Evolutionary conservation across 2,329 filamentous ascomycete species (phyloP), one percentile per base, ranked within the genome.

Genomic region (Sclerotinia trifoliorum): DNA sequence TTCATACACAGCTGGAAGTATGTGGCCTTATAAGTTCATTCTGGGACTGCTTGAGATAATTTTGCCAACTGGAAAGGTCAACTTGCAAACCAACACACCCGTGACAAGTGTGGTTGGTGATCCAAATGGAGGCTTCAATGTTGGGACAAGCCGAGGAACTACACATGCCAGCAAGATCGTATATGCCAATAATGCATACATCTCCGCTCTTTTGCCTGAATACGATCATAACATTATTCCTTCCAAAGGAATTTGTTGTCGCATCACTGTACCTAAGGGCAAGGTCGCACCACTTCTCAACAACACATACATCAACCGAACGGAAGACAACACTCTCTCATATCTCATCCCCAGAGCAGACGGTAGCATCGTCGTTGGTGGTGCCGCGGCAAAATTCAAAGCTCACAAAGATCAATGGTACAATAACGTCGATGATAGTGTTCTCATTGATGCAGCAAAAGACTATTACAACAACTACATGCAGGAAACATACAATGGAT

Each of bases 171-270:
- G 79, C 26, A 83, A 82, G 49, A 80, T 91, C 24, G 79, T 91
- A 39, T 81, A 90, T 55, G 88, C 89, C 21, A 90, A 87, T 1
- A 92, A 92, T 72, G 89, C 81, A 19, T 91, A 90, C 76, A 90
- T 88, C 0, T 84, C 86, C 1, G 82, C 84, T 17, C 76, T 92
- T 7, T 78, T 88, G 1, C 87, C 87, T 0, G 76, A 82, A 84
- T 73, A 71, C 52, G 21, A 62, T 11, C 54, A 66, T 69, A 83
- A 85, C 13, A 90, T 92, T 69, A 81, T 89, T 11, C 89, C 89
- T 0, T 86, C 83, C 21, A 79, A 83, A 10, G 83, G 83, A 1
- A 78, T 78, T 2, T 79, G 78, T 32, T 86, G 83, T 56, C 74
- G 70, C 11, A 78, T 79, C 11, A 69, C 63, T 21, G 71, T 70